phyloP scores from a whole-genome alignment of 345 rosid genomes.

The Cochlearia excelsa region DNA sequence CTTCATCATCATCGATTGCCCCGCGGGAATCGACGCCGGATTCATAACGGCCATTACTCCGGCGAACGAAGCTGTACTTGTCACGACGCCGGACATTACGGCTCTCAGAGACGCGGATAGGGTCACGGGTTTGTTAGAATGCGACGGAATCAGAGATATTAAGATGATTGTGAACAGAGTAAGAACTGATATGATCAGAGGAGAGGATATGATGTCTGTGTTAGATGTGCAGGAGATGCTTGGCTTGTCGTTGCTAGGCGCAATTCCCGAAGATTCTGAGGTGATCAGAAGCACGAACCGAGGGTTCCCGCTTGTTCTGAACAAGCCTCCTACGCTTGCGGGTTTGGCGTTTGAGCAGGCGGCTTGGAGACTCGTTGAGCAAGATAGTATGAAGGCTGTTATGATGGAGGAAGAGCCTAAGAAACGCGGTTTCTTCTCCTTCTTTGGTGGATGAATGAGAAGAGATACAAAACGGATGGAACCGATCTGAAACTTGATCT shows the following conservation, averaged over 20 bases:
- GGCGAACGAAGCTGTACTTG: slow-evolving; percentile 83
- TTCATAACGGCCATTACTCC: slow-evolving; percentile 97
- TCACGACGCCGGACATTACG: slow-evolving; percentile 90
- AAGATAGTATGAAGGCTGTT: slow-evolving; percentile 95
- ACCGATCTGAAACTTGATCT: neutral
- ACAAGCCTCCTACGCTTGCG: slow-evolving; percentile 88
- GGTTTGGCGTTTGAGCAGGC: slow-evolving; percentile 98
- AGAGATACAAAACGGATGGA: neutral
- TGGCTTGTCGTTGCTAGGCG: slow-evolving; percentile 76
- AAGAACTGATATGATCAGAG: slow-evolving; percentile 93
- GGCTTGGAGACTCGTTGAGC: slow-evolving; percentile 97
- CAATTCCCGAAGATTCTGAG: slow-evolving; percentile 89
- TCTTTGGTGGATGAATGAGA: slow-evolving; percentile 59
- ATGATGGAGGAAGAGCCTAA: slow-evolving; percentile 95
- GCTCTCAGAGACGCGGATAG: slow-evolving; percentile 86
- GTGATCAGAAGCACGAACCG: slow-evolving; percentile 86
- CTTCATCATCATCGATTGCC: slow-evolving; percentile 83
- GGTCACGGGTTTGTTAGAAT: slow-evolving; percentile 77
- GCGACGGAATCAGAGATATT: slow-evolving; percentile 90
- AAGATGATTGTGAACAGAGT: slow-evolving; percentile 94
- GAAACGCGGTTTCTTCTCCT: slow-evolving; percentile 81
- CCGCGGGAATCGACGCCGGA: slow-evolving; percentile 98
- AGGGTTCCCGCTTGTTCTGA: slow-evolving; percentile 85
- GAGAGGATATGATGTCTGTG: slow-evolving; percentile 99
- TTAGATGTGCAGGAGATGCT: slow-evolving; percentile 93